Base-by-base conservation (phyloP, 2,329 filamentous ascomycete genomes). In the Aaosphaeria pasadenensis region DNA sequence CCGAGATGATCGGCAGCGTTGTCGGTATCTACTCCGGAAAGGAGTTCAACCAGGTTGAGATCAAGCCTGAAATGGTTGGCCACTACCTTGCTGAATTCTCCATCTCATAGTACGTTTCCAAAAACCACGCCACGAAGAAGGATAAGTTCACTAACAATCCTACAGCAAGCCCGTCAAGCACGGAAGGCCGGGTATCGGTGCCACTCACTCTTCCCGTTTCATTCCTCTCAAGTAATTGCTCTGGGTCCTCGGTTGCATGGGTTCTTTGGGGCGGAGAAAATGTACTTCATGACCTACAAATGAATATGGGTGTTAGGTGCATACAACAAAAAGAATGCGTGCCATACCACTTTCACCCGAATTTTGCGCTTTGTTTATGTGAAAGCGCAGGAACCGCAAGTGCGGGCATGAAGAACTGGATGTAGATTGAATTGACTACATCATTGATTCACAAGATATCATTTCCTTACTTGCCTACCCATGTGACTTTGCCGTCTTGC, bases 31-130 rank as follows among this genome's bases (percentile, higher is more conserved):
- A 99, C 89, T 96, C 90, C 65, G 94, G 94, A 75, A 99, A 99
- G 88, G 91, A 97, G 81, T 99, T 99, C 89, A 99, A 99, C 88
- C 92, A 96, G 85, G 91, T 99, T 70, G 94, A 99, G 81, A 94
- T 99, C 83, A 96, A 96, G 87, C 94, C 94, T 70, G 94, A 99
- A 85, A 99, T 99, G 94, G 94, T 99, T 78, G 94, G 94, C 77
- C 92, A 97, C 84, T 96, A 96, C 85, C 84, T 99, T 64, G 94
- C 84, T 73, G 94, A 99, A 82, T 99, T 99, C 86, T 96, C 91
- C 66, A 99, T 99, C 83, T 94, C 92, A 82, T 99, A 99, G 90
- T 95, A 88, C 70, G 89, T 30, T 24, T n/a, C 6, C 24, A 9
- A 17, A 9, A 44, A 28, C n/a, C 13, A 35, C 9, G 33, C 7